These are phyloP conservation scores for Aspergillus glaucus DNA, from an alignment of 2,329 filamentous ascomycete species.

Conservation along the genomic window DNA sequence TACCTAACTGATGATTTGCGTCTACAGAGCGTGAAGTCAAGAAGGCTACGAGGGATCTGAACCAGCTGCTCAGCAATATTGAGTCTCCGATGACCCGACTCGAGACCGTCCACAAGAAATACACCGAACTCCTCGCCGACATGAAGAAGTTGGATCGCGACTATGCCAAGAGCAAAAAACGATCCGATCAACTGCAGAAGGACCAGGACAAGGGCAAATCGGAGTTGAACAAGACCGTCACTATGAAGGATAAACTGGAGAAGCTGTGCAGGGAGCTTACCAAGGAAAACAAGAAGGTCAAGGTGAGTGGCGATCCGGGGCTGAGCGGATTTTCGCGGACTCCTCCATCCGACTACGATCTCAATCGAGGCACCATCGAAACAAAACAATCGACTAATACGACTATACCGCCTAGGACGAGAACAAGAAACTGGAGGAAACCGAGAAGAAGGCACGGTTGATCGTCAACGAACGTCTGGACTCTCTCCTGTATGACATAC, in stretches of 20 bases:
- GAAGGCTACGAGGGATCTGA: conserved; percentile 84
- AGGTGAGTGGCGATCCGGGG: conserved; percentile 54
- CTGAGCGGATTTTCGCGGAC: background rate
- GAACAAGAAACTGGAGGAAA: conserved; percentile 84
- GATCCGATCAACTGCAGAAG: conserved; percentile 88
- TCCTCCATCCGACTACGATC: background rate
- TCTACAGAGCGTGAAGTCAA: conserved; percentile 81
- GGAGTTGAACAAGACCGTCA: conserved; percentile 83
- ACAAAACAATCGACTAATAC: background rate
- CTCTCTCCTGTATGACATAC: conserved; percentile 71
- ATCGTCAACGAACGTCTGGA: conserved; percentile 82
- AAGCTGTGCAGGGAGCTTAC: conserved; percentile 92
- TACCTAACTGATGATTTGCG: conserved; percentile 19
- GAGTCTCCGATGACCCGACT: conserved; percentile 90
- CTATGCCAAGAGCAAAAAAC: conserved; percentile 91
- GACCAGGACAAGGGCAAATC: conserved; percentile 86
- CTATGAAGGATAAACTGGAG: conserved; percentile 92
- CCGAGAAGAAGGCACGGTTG: conserved; percentile 72
- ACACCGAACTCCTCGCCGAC: conserved; percentile 82
- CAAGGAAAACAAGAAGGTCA: conserved; percentile 96
- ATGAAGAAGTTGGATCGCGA: conserved; percentile 96
- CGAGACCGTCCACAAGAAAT: conserved; percentile 82
- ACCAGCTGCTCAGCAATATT: conserved; percentile 75
- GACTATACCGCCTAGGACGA: conserved; percentile 58
- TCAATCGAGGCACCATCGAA: background rate